These are phyloP conservation scores for Mortierella sp. DNA, from an alignment of 371 early-diverging fungal species.

Conservation along the genomic window DNA sequence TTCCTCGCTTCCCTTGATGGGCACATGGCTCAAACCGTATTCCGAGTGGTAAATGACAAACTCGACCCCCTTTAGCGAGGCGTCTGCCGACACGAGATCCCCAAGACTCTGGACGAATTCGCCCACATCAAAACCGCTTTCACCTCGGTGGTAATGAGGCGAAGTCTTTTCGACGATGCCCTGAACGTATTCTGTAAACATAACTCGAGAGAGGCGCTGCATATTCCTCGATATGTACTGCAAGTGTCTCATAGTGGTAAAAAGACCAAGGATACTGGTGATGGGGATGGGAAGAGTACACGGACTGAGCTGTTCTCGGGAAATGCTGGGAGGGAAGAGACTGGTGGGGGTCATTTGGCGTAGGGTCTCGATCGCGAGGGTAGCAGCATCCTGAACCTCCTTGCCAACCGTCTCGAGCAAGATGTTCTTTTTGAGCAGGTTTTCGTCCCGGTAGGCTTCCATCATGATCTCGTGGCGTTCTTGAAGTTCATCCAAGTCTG, in stretches of 20 bases:
- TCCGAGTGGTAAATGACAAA: conserved; percentile 74
- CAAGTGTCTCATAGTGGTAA: conserved; percentile 54
- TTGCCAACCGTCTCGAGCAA: conserved; percentile 54
- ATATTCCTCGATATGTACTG: conserved; percentile 57
- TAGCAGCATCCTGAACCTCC: conserved; percentile 67
- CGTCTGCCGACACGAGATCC: conserved; percentile 74
- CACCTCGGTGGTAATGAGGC: conserved; percentile 55
- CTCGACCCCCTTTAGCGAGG: conserved; percentile 70
- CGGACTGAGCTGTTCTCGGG: conserved; percentile 52
- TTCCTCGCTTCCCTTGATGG: conserved; percentile 72
- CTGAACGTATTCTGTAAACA: conserved; percentile 57
- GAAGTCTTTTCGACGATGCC: conserved; percentile 58
- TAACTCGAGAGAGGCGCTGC: conserved; percentile 56
- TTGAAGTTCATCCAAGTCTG: conserved; percentile 29
- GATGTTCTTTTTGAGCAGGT: conserved; percentile 35
- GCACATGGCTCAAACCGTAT: conserved; percentile 66
- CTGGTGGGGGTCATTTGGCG: conserved; percentile 63
- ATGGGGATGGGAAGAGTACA: conserved; percentile 57
- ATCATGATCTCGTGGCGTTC: conserved; percentile 38
- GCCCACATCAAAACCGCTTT: conserved; percentile 71
- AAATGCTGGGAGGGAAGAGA: conserved; percentile 49
- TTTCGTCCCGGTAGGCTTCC: conserved; percentile 40
- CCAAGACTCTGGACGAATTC: conserved; percentile 74
- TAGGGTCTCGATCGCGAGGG: conserved; percentile 66
- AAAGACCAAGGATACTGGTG: conserved; percentile 50